phyloP scores from a whole-genome alignment of 2,329 filamentous ascomycete genomes.

The Ilyonectria robusta region DNA sequence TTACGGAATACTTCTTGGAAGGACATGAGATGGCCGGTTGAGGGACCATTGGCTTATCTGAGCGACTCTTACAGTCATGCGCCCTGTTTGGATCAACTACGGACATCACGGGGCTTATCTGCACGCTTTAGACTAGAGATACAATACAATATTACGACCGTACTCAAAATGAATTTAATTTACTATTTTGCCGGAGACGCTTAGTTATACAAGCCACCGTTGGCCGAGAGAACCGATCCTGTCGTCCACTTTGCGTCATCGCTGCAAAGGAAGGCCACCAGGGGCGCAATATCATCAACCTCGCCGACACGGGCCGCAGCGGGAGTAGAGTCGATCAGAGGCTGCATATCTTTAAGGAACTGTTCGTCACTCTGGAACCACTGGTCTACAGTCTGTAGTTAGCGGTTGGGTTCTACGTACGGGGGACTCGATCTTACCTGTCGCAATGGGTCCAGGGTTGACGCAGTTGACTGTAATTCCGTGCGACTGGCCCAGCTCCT shows the following conservation, averaged over 20 bases:
- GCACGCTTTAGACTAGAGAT: no score
- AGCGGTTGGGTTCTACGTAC: background rate
- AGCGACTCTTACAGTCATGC: no score
- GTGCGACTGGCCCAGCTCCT: conserved; percentile 49
- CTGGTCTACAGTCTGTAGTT: conserved; percentile 31
- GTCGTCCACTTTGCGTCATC: conserved; percentile 50
- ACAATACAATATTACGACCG: no score
- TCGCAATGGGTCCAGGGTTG: conserved; percentile 50
- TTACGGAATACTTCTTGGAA: no score
- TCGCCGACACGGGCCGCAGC: conserved; percentile 48
- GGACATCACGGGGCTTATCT: no score
- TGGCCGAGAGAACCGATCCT: conserved; percentile 47
- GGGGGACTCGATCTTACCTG: background rate
- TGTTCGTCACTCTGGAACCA: conserved; percentile 47
- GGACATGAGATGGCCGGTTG: no score
- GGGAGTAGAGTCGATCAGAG: conserved; percentile 50
- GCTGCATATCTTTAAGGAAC: conserved; percentile 51
- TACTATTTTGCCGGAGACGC: no score
- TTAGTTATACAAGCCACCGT: conserved; percentile 44
- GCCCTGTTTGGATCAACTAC: no score
- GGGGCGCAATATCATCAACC: conserved; percentile 49
- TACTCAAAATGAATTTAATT: no score
- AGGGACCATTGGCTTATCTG: no score
- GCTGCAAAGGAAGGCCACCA: conserved; percentile 51
- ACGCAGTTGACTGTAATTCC: conserved; percentile 50